phyloP scores from a whole-genome alignment of 768 basidiomycete genomes.

The Mycena rosella region DNA sequence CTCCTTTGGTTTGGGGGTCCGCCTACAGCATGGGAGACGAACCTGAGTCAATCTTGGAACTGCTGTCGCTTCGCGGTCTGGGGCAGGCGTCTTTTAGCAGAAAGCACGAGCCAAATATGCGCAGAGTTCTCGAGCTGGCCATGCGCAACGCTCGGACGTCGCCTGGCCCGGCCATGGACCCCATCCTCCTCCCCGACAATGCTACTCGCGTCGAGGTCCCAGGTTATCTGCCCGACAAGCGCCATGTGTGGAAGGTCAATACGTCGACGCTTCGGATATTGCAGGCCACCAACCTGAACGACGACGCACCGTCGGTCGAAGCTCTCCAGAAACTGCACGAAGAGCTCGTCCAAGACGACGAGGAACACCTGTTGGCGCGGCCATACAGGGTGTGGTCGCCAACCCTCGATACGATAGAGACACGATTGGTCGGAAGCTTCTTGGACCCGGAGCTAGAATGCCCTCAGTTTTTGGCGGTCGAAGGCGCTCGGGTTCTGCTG shows the following conservation, averaged over 20 bases:
- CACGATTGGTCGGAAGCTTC: slow-evolving; percentile 3
- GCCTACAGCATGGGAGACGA: not conserved
- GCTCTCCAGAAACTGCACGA: slow-evolving; percentile 13
- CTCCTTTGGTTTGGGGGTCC: too few species aligned
- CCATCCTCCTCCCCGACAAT: not conserved
- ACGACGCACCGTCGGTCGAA: slow-evolving; percentile 15
- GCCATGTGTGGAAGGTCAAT: too few species aligned
- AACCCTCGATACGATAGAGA: not conserved
- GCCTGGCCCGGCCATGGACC: not conserved
- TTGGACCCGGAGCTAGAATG: not conserved
- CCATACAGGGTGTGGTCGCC: slow-evolving; percentile 2
- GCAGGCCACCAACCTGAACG: slow-evolving; percentile 17
- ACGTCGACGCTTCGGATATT: slow-evolving; percentile 6
- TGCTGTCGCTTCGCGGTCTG: slow-evolving; percentile 6
- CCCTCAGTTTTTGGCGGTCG: not conserved
- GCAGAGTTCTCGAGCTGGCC: slow-evolving; percentile 19
- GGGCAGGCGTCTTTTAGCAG: not conserved
- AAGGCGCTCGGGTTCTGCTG: not conserved
- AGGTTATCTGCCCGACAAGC: not conserved
- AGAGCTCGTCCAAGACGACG: slow-evolving; percentile 14
- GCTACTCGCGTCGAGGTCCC: not conserved
- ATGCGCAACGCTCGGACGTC: not conserved
- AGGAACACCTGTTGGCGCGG: slow-evolving; percentile 15
- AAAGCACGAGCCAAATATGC: slow-evolving; percentile 10
- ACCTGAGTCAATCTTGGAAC: not conserved